A percentile compares a stretch with the other conserved stretches of the same genome.
Conservation (phyloP, 305 asterid species). For the Stenogyne calaminthoides region DNA sequence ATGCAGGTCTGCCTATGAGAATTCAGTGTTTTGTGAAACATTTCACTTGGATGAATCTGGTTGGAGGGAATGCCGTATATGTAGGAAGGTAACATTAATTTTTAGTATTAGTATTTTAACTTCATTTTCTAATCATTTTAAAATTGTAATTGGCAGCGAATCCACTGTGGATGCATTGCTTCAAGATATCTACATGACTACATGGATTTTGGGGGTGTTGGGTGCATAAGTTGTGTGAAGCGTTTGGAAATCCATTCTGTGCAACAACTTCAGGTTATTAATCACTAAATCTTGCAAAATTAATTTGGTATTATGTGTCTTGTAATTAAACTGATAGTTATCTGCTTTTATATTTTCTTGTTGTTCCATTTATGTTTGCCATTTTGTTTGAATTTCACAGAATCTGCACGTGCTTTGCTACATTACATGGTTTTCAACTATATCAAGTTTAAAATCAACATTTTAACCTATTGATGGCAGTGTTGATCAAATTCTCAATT, state of each 20-base stretch:
- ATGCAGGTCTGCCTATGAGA: constrained; percentile 74
- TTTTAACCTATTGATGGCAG: not conserved
- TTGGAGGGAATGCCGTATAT: constrained; percentile 86
- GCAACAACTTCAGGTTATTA: constrained; percentile 56
- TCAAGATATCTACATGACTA: constrained; percentile 69
- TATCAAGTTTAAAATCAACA: no score
- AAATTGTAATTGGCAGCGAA: constrained; percentile 45
- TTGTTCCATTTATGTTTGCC: not conserved
- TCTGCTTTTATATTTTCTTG: not conserved
- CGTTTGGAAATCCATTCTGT: constrained; percentile 49
- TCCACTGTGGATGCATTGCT: constrained; percentile 92
- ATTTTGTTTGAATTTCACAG: not conserved
- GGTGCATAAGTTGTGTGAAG: constrained; percentile 67
- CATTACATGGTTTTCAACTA: not conserved
- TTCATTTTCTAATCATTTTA: constrained; percentile 21
- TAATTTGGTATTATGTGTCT: not conserved
- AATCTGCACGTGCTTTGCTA: not conserved
- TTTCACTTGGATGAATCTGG: constrained; percentile 83
- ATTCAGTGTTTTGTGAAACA: constrained; percentile 62
- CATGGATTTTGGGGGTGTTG: constrained; percentile 88
- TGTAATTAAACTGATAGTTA: not conserved
- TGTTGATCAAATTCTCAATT: not conserved
- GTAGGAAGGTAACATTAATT: constrained; percentile 67
- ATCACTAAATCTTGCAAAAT: constrained; percentile 16
- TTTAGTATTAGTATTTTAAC: not conserved